Conservation (phyloP, 2,329 filamentous ascomycete genomes). For the Aaosphaeria pasadenensis region DNA sequence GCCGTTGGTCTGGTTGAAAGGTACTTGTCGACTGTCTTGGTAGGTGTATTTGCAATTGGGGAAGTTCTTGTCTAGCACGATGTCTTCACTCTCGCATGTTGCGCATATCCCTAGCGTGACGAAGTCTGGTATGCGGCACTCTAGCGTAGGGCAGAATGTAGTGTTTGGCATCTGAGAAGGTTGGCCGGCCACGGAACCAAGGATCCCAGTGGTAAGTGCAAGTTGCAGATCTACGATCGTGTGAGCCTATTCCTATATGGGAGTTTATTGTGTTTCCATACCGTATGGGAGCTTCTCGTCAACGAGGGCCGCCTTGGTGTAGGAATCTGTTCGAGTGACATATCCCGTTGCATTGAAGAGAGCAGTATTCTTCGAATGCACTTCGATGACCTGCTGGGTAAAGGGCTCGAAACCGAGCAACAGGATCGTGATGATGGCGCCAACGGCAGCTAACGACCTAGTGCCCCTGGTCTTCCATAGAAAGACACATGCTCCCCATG, state of each 20-base stretch:
- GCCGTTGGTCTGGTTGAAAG: no score
- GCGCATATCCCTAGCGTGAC: neutral
- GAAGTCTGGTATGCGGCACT: neutral
- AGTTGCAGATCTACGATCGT: neutral
- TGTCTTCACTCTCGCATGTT: neutral
- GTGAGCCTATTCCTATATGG: neutral
- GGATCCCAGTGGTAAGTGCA: neutral
- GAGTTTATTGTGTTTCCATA: neutral
- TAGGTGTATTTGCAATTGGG: no score
- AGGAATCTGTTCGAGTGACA: neutral
- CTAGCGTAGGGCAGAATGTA: neutral
- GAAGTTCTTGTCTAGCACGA: neutral
- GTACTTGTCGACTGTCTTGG: no score
- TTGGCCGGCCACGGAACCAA: neutral
- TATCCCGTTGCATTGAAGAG: neutral
- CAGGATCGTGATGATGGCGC: constrained; percentile 19
- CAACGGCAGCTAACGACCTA: constrained; percentile 12
- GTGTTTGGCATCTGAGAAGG: neutral
- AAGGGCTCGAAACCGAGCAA: constrained; percentile 25
- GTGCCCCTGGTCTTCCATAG: constrained; percentile 12
- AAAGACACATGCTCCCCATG: constrained; percentile 22
- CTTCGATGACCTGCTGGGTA: constrained; percentile 18
- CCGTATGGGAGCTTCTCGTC: no score
- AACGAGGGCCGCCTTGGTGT: neutral
- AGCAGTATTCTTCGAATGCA: neutral